Percentiles rank a stretch among this genome's conserved stretches.
Evolutionary conservation across 345 rosid genomes (phyloP).

Genomic region (Rhodamnia argentea): DNA sequence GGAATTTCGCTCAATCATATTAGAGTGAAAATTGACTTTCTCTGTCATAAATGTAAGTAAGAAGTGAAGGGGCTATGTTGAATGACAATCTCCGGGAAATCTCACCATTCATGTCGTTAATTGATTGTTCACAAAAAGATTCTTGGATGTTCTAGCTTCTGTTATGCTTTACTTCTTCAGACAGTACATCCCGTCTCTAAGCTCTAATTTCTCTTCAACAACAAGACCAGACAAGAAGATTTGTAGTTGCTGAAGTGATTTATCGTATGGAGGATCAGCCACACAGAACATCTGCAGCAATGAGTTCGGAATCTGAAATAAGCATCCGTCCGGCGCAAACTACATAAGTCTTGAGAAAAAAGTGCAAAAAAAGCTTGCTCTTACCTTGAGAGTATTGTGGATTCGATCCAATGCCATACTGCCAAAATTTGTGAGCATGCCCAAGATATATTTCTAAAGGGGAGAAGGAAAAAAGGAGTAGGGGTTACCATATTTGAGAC

Average conservation of each 20-base stretch:
- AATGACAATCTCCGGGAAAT: background rate
- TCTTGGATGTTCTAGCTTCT: background rate
- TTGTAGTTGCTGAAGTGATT: slow-evolving; percentile 87
- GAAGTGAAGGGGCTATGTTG: background rate
- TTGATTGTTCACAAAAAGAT: background rate
- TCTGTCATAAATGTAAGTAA: background rate
- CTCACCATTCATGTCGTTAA: background rate
- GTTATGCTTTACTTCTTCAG: slow-evolving; percentile 52
- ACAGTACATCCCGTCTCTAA: slow-evolving; percentile 67
- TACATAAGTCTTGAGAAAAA: background rate
- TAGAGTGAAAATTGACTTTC: background rate
- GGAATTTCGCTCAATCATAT: background rate
- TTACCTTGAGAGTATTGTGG: slow-evolving; percentile 88
- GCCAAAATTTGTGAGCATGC: slow-evolving; percentile 94
- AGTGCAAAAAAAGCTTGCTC: background rate
- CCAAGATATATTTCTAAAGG: slow-evolving; percentile 79
- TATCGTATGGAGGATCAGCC: slow-evolving; percentile 85
- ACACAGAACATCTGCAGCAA: slow-evolving; percentile 82
- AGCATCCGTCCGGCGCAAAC: background rate
- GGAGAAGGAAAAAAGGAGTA: background rate
- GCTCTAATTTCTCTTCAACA: slow-evolving; percentile 80
- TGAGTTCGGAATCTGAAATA: background rate
- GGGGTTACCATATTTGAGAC: background rate
- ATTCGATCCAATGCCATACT: slow-evolving; percentile 86
- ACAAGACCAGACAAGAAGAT: slow-evolving; percentile 81